Base-by-base conservation (phyloP, 192 early-diverging fungal genomes). In the Spizellomyces sp. region DNA sequence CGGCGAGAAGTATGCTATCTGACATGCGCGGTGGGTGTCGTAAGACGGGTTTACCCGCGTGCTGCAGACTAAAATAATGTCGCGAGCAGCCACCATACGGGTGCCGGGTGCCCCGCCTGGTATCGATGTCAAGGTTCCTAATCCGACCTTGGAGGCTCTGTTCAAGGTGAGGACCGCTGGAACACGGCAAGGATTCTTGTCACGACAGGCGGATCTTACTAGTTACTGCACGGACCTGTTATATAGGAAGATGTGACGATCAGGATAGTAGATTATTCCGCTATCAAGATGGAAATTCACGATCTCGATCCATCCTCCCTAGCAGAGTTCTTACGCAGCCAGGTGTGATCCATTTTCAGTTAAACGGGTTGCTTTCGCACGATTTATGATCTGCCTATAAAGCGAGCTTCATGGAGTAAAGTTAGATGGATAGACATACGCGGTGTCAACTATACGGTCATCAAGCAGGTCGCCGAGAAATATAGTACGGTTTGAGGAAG, bases 51-150 rank as follows among this genome's bases (percentile, higher is more conserved):
- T 54, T 54, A 4, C 50, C 14, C 14, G 50, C 4, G 17, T 54
- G 12, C 50, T 54, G 17, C 12, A 12, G 50, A 2, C 50, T 12
- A 19, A n/a, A 54, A 12, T 19, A 19, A 2, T 19, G 50, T n/a
- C 50, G 14, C 0, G 12, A 27, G 17, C 59, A 12, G 59, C 15
- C 4, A 42, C 4, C 6, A 17, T 61, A 6, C 59, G 59, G 15
- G n/a, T 61, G n/a, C 63, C 63, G n/a, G 52, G 71, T 19, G 43
- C 58, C 8, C 64, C 71, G 45, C 73, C 73, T 12, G 73, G 73
- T 6, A 50, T 75, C n/a, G 73, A 75, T 45, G 73, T 75, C 66
- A 62, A 62, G 41, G n/a, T 14, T 9, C 60, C 65, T 8, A 14
- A 75, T 44, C 73, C 73, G 10, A 50, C 54, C 15, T 43, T 75